Evolutionary conservation across 139 green algal species (phyloP).

Genomic region (Volvox reticuliferus): DNA sequence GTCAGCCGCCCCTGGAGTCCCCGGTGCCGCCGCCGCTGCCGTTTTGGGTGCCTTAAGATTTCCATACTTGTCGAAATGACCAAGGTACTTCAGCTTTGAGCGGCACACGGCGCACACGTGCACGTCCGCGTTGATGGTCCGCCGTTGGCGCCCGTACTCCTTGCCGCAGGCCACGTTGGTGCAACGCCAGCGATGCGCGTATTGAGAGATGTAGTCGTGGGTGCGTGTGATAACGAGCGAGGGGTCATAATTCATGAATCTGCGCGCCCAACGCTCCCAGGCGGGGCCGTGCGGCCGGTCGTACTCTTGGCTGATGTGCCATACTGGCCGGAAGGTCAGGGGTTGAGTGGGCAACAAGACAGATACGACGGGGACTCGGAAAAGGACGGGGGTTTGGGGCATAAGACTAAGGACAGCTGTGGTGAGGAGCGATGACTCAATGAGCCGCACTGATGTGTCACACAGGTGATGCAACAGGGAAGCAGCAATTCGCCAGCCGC

Average conservation of each 20-base stretch:
- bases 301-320: conserved; percentile 62
- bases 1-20: background rate
- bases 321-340: conserved; percentile 44
- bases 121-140: conserved; percentile 52
- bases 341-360: background rate
- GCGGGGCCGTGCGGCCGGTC: conserved; percentile 61
- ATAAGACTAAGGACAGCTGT: too few species aligned
- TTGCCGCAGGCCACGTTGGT: conserved; percentile 51
- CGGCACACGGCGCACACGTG: conserved; percentile 69
- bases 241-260: conserved; percentile 29
- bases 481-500: too few species aligned
- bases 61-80: conserved; percentile 58
- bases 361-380: background rate
- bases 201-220: conserved; percentile 68
- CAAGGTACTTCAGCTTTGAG: conserved; percentile 60
- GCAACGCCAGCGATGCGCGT: conserved; percentile 69
- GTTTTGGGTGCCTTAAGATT: background rate
- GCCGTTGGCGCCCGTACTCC: conserved; percentile 61
- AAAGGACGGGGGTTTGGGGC: background rate
- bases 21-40: background rate
- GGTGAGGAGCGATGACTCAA: too few species aligned
- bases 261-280: conserved; percentile 52
- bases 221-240: conserved; percentile 62
- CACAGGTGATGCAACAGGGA: too few species aligned
- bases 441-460: too few species aligned